phyloP scores from a whole-genome alignment of 83 land plant genomes.

The Picea mariana region DNA sequence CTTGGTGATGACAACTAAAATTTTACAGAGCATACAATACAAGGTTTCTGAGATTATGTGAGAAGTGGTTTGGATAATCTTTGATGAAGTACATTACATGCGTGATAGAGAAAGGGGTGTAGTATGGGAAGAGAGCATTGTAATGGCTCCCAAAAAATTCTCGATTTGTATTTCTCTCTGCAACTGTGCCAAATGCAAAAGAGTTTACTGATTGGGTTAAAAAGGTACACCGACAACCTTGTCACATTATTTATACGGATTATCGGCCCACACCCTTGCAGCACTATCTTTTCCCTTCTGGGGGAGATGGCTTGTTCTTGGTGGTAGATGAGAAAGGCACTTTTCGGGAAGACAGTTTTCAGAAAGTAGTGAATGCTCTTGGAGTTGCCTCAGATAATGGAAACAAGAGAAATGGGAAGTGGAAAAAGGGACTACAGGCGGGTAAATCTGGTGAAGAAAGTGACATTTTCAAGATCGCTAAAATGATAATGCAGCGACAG shows the following conservation, averaged over 20 bases:
- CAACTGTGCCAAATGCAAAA: conserved; percentile 95
- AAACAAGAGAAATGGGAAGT: no score
- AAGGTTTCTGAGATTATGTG: no score
- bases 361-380: conserved; percentile 94
- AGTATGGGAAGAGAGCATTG: conserved; percentile 53
- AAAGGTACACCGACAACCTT: conserved; percentile 99
- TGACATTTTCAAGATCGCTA: no score
- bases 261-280: conserved; percentile 98
- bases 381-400: conserved; percentile 19
- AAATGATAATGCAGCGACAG: conserved; percentile 66
- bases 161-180: conserved; percentile 97
- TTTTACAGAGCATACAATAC: no score
- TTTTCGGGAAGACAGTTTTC: conserved; percentile 23
- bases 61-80: no score
- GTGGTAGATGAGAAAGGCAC: no score
- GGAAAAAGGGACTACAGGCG: conserved; percentile 47
- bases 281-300: conserved; percentile 66
- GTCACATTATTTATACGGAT: conserved; percentile 98
- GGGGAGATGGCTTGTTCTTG: no score
- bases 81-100: no score
- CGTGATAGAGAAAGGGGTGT: no score
- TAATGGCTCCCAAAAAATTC: conserved; percentile 99
- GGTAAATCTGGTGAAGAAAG: conserved; percentile 53
- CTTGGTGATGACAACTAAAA: no score
- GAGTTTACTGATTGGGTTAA: conserved; percentile 59